Percentiles rank a stretch among this genome's conserved stretches.
Conservation (phyloP, 164 flowering plant species). For the Umbilicus rupestris region DNA sequence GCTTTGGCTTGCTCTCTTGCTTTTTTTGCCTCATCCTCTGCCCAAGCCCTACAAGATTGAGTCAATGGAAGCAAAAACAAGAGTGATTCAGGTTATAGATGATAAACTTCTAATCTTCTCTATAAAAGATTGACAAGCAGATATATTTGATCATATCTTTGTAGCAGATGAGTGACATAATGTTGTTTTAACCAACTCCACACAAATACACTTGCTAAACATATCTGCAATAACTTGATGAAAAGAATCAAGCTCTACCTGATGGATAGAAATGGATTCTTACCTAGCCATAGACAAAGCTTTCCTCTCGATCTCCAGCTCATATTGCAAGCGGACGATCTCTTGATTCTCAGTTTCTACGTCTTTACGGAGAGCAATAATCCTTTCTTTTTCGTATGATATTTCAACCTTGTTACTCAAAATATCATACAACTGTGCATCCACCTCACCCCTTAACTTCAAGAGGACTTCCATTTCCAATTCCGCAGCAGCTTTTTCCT, state of each 20-base stretch:
- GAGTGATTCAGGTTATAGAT: not conserved
- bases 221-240: not conserved
- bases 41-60: slow-evolving; percentile 67
- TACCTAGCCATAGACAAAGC: slow-evolving; percentile 96
- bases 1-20: slow-evolving; percentile 84
- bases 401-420: slow-evolving; percentile 65
- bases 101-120: not conserved
- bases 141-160: too few species aligned
- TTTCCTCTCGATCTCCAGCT: slow-evolving; percentile 89
- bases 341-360: slow-evolving; percentile 71
- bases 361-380: slow-evolving; percentile 51
- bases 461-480: slow-evolving; percentile 83
- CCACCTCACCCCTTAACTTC: slow-evolving; percentile 61
- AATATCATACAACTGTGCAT: slow-evolving; percentile 70
- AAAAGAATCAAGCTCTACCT: not conserved
- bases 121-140: not conserved
- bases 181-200: too few species aligned
- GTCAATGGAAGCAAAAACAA: not conserved
- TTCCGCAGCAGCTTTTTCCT: slow-evolving; percentile 65
- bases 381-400: slow-evolving; percentile 71
- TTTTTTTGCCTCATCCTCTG: slow-evolving; percentile 92
- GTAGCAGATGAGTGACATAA: too few species aligned
- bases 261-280: slow-evolving; percentile 2
- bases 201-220: not conserved
- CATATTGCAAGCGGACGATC: slow-evolving; percentile 67